Evolutionary conservation across 2,329 filamentous ascomycete genomes (phyloP), one percentile per base, ranked within the genome.

Genomic region (Fusarium pseudoanthophilum): DNA sequence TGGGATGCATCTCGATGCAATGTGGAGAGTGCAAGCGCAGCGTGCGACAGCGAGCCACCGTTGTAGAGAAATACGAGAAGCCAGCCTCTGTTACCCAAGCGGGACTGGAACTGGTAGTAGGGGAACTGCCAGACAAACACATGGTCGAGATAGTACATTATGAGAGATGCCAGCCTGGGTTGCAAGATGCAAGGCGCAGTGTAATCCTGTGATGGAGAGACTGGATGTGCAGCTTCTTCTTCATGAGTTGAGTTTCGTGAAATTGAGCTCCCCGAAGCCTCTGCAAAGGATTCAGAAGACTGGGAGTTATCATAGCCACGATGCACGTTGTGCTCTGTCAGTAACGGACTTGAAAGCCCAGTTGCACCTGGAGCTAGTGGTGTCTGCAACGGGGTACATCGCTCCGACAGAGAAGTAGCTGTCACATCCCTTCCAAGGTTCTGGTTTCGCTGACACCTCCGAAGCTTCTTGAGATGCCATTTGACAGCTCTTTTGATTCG

Each of bases 81-180:
- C 57, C 57, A 60, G 21, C 43, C 36, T 52, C 57, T 52, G n/a
- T 40, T 60, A 1, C 57, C 57, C 2, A 60, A 9, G 10, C n/a
- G 3, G 11, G 45, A 60, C 6, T 18, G 13, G 14, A 20, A 10
- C 11, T 11, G 36, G 21, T 34, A 60, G 7, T 60, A 60, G 1
- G 45, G 45, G 6, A 52, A 60, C 10, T 60, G 57, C 57, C 57
- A 60, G 0, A 20, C 5, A 32, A 60, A 60, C 2, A 60, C 57
- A 52, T 51, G 36, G 20, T 60, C 57, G 7, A 60, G 57, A 42
- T 60, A 60, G 18, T 60, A 40, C 45, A 60, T 60, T 16, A 60
- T 37, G n/a, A 60, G 36, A 21, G 26, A 26, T 28, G 57, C 45
- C 6, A 26, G 14, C 11, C 30, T 21, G 21, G 57, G 57, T 3